Evolutionary conservation across 768 basidiomycete genomes (phyloP).

Genomic region (Paxillus rubicundulus): DNA sequence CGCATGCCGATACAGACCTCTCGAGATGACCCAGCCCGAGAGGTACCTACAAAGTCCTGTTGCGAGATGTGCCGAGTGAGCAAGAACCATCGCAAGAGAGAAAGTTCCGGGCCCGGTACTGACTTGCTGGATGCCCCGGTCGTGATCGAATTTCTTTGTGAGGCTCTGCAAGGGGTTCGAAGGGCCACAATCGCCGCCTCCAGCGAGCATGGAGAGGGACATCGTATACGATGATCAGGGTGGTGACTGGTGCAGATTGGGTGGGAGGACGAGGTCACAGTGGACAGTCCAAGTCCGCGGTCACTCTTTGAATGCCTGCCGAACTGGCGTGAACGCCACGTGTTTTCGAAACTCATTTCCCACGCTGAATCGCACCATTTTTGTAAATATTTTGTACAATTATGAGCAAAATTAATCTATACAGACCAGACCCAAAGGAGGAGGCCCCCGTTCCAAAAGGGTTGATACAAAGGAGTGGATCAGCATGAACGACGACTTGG

Average conservation of each 20-base stretch:
- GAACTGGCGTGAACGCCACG: not conserved
- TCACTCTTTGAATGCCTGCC: too few relatives aligned
- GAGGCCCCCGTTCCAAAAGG: conserved; percentile 22
- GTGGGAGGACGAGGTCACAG: not conserved
- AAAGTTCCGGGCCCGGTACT: conserved; percentile 4
- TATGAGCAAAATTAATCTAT: conserved; percentile 30
- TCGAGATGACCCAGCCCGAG: conserved; percentile 58
- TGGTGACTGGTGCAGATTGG: too few relatives aligned
- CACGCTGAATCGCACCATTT: not conserved
- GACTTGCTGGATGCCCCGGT: conserved; percentile 79
- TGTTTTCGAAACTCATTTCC: not conserved
- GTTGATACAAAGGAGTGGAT: conserved; percentile 3
- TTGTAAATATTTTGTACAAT: conserved; percentile 19
- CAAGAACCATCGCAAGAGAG: not conserved
- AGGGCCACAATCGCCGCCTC: conserved; percentile 78
- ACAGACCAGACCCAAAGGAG: conserved; percentile 21
- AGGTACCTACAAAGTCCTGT: conserved; percentile 70
- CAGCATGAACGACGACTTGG: not conserved
- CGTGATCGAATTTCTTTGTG: conserved; percentile 74
- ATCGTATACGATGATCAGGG: conserved; percentile 35
- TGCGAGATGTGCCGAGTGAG: not conserved
- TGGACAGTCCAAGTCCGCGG: too few relatives aligned
- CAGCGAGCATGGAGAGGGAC: conserved; percentile 79
- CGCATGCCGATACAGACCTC: conserved; percentile 44
- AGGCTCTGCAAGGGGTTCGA: conserved; percentile 79